Percentiles rank a stretch among this genome's conserved stretches.
These are phyloP conservation scores for Oryza meridionalis DNA, from an alignment of 176 grass and related monocot species.

Conservation along the genomic window DNA sequence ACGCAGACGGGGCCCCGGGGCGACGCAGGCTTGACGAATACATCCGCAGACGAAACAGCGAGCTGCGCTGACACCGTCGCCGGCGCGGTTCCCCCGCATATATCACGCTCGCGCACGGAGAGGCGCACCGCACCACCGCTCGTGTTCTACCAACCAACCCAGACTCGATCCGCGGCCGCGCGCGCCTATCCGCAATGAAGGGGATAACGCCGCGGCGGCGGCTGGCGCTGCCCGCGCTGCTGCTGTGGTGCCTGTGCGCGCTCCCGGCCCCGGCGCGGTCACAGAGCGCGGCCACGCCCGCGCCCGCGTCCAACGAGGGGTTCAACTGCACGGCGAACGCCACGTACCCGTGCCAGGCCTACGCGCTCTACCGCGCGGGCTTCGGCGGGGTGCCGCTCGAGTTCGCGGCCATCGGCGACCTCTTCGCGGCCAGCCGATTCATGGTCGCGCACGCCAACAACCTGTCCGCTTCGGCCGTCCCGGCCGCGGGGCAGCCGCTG, in stretches of 20 bases:
- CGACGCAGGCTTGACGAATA: conserved; percentile 18
- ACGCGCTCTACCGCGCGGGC: conserved; percentile 75
- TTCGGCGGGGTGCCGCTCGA: conserved; percentile 34
- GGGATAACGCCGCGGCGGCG: neutral
- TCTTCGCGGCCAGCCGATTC: conserved; percentile 74
- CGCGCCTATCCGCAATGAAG: neutral
- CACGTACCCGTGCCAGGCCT: conserved; percentile 81
- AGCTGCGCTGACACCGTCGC: neutral
- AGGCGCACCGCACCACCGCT: neutral
- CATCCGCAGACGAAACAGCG: conserved; percentile 29
- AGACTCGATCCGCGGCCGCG: neutral
- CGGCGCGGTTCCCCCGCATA: neutral
- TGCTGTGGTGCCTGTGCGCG: conserved; percentile 33
- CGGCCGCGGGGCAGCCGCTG: conserved; percentile 58
- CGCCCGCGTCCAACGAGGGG: conserved; percentile 51
- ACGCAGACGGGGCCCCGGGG: neutral
- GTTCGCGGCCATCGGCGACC: conserved; percentile 62
- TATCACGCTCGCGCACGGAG: neutral
- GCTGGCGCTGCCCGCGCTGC: conserved; percentile 8
- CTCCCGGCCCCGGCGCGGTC: conserved; percentile 27
- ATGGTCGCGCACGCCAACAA: conserved; percentile 83
- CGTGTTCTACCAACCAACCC: neutral
- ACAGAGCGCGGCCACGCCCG: conserved; percentile 21
- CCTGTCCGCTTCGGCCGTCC: conserved; percentile 45
- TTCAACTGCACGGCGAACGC: conserved; percentile 69